These are phyloP conservation scores for Scleromitrula shiraiana DNA, from an alignment of 2,329 filamentous ascomycete genomes.

Conservation along the genomic window DNA sequence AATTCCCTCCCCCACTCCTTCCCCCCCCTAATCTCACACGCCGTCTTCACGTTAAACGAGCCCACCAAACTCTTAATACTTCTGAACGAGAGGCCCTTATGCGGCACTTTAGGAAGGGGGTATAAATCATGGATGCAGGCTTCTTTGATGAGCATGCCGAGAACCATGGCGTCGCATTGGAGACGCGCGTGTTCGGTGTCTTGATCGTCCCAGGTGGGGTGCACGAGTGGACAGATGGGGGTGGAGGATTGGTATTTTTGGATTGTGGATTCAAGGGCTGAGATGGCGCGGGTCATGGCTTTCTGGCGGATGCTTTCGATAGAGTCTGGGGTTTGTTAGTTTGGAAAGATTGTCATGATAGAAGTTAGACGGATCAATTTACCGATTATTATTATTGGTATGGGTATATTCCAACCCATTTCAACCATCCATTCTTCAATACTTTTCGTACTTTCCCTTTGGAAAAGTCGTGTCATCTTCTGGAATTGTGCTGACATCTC, in stretches of 20 bases:
- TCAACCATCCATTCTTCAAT: neutral
- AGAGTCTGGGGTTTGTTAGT: neutral
- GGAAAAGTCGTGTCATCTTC: slow-evolving; percentile 1
- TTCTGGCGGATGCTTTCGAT: neutral
- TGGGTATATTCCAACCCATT: neutral
- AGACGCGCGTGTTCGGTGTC: neutral
- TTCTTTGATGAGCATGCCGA: neutral
- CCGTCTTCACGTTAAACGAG: neutral
- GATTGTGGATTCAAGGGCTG: neutral
- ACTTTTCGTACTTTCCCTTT: slow-evolving; percentile 1
- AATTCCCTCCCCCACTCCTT: no score
- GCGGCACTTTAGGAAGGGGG: slow-evolving; percentile 1
- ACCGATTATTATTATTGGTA: neutral
- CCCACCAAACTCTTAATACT: neutral
- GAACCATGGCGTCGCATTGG: slow-evolving; percentile 4
- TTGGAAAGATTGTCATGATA: fast-evolving
- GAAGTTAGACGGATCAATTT: no score
- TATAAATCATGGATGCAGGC: neutral
- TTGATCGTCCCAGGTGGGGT: no score
- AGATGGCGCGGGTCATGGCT: neutral
- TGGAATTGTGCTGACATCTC: neutral
- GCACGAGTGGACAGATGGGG: neutral
- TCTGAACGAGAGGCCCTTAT: neutral
- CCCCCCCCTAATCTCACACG: no score
- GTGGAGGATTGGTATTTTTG: neutral